Evolutionary conservation across 495 filamentous ascomycete genomes (phyloP), one percentile per base, ranked within the genome.

Genomic region (Rhizodiscina lignyota): DNA sequence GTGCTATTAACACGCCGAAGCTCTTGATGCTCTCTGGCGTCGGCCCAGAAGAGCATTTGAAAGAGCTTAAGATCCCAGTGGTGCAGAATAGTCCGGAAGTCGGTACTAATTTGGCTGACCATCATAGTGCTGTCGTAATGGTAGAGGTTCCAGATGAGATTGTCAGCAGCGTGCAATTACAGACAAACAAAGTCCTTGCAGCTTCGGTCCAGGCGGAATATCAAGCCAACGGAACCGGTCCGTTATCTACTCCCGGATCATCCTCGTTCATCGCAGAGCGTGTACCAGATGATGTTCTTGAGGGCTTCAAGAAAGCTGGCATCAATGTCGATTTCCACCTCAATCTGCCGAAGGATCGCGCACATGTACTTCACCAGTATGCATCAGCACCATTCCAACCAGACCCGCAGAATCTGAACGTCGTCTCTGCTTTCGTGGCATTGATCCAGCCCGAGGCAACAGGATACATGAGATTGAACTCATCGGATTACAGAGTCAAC

Each of bases 11-110:
- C 23, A 39, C 45, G 1, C 42, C 45, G 3, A 38, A 49, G 28
- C 17, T 49, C 0, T 42, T 49, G 30, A 45, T 45, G 39, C 42
- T 49, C 13, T 42, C 37, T 17, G 45, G 45, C 26, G 40, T 49
- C 13, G 45, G 45, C 10, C 42, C 45, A 20, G 37, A 37, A 18
- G 33, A 39, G 10, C 38, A 49, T 3, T 36, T 49, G 17, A 8
- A 21, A 1, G 6, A 33, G 16, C 36, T 36, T 36, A 38, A 38
- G 3, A 49, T 49, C 32, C 38, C 35, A 19, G 28, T 45, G 3
- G 21, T 49, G 5, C 38, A 40, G 19, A 39, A 49, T 20, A 21
- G 22, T 0, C 36, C 18, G 8, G 45, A 35, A 8, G 42, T 49
- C 3, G 45, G 45, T 16, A 27, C 19, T 15, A 49, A 49, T 30